Conservation (phyloP, 139 green algal genomes). For the Pleodorina starrii region DNA sequence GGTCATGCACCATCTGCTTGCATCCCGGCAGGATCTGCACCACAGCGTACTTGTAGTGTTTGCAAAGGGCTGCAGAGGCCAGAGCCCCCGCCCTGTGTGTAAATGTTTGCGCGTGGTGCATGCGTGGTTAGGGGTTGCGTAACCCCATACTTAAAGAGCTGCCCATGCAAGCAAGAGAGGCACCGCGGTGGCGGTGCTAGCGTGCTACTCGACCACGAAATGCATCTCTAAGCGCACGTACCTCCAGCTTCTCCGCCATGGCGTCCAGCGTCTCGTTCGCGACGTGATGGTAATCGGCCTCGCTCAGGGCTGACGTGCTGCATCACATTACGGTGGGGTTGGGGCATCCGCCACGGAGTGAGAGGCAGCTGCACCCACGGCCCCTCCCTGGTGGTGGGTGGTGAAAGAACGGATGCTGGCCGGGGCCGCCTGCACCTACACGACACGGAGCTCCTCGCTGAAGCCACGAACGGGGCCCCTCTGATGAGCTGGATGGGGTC, state of each 20-base stretch:
- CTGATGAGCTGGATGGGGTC: neutral
- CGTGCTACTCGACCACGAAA: neutral
- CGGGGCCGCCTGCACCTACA: conserved; percentile 7
- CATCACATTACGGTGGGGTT: neutral
- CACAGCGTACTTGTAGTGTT: too few species aligned
- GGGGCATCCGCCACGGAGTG: neutral
- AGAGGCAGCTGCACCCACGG: neutral
- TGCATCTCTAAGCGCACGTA: neutral
- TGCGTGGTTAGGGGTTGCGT: too few species aligned
- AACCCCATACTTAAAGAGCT: too few species aligned
- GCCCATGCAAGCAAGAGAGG: too few species aligned
- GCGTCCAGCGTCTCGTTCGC: conserved; percentile 1
- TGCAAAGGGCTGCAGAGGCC: too few species aligned
- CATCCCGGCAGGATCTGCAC: too few species aligned
- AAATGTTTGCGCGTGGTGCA: too few species aligned
- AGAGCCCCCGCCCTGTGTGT: too few species aligned
- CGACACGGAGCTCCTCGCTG: conserved; percentile 17
- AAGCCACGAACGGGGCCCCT: neutral
- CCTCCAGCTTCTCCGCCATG: conserved; percentile 29
- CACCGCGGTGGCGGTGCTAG: too few species aligned
- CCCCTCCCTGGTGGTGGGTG: neutral
- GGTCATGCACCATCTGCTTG: too few species aligned
- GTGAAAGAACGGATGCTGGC: too few species aligned
- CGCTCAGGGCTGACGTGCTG: neutral
- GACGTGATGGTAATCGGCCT: neutral